Percentiles rank a stretch among this genome's conserved stretches.
Conservation (phyloP, 1,284 basidiomycete genomes). For the Xerocomus amazonicus region DNA sequence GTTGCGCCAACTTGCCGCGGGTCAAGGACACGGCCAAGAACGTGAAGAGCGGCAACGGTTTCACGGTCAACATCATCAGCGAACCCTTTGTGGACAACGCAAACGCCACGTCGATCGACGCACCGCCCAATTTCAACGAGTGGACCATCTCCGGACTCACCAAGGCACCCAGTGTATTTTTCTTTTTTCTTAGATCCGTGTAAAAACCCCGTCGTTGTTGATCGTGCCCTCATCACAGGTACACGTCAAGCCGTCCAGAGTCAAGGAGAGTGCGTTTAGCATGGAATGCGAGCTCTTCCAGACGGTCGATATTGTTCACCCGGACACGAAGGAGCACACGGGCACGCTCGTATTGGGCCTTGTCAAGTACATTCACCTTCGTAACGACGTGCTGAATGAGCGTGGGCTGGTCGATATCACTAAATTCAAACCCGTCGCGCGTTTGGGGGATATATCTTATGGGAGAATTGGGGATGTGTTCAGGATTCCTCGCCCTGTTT, state of each 20-base stretch:
- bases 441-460: slow-evolving; percentile 58
- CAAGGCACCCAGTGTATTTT: slow-evolving; percentile 46
- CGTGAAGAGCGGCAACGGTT: slow-evolving; percentile 55
- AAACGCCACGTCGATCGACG: slow-evolving; percentile 56
- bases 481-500: slow-evolving; percentile 44
- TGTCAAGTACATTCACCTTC: slow-evolving; percentile 62
- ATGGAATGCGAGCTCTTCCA: slow-evolving; percentile 67
- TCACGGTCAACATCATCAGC: slow-evolving; percentile 70
- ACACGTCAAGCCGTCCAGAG: slow-evolving; percentile 57
- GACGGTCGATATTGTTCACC: slow-evolving; percentile 44
- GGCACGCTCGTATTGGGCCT: slow-evolving; percentile 49
- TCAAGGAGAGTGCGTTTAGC: slow-evolving; percentile 67
- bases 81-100: slow-evolving; percentile 66
- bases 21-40: slow-evolving; percentile 60
- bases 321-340: slow-evolving; percentile 33
- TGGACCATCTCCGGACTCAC: slow-evolving; percentile 68
- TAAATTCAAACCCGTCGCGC: slow-evolving; percentile 50
- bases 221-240: slow-evolving; percentile 30
- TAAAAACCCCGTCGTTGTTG: too few relatives aligned
- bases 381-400: slow-evolving; percentile 44
- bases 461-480: slow-evolving; percentile 44
- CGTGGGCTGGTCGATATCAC: slow-evolving; percentile 46
- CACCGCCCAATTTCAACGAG: slow-evolving; percentile 58
- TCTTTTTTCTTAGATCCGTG: too few relatives aligned
- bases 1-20: slow-evolving; percentile 36